Evolutionary conservation across 1,284 basidiomycete species (phyloP), one percentile per base, ranked within the genome.

Genomic region (Puccinia coronata): DNA sequence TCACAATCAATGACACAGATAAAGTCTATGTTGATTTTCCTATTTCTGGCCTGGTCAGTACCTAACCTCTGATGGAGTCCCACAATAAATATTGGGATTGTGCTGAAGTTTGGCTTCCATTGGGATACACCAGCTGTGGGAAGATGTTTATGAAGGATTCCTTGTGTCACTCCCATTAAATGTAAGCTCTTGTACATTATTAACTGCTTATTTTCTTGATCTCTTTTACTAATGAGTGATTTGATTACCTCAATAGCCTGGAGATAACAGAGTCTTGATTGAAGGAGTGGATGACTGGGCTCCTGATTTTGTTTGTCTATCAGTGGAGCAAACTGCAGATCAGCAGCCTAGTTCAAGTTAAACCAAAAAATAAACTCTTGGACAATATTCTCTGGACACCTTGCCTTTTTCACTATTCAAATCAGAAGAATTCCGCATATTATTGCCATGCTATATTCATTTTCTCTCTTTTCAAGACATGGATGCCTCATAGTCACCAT

Each of bases 1-100:
- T 80, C n/a, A 80, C 41, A 14, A 57, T 80, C 0, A 80, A 80
- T 65, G 78, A 80, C 11, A 20, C 28, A 1, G 28, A 59, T 14
- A 71, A 73, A 55, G 34, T 73, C 20, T 25, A 34, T 23, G 55
- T 72, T 6, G 57, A 80, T 36, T 73, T 80, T 31, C 78, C 78
- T 5, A 53, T 80, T 18, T 72, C 51, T 55, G 78, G 78, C 39
- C 57, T 59, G 28, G 78, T 80, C 0, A 63, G 78, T 80, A 20
- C 31, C 49, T 72, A 25, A 3, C 25, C 41, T 25, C 36, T 36
- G 1, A 12, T 20, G n/a, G 18, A 43, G 4, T n/a, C n/a, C n/a
- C n/a, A n/a, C 6, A 57, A 61, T 14, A 36, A 61, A 39, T 14
- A 34, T 18, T 12, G 28, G 18, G 18, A 1, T 63, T 20, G 1